Conservation (phyloP, 257 asterid species). For the Fraxinus anomala region DNA sequence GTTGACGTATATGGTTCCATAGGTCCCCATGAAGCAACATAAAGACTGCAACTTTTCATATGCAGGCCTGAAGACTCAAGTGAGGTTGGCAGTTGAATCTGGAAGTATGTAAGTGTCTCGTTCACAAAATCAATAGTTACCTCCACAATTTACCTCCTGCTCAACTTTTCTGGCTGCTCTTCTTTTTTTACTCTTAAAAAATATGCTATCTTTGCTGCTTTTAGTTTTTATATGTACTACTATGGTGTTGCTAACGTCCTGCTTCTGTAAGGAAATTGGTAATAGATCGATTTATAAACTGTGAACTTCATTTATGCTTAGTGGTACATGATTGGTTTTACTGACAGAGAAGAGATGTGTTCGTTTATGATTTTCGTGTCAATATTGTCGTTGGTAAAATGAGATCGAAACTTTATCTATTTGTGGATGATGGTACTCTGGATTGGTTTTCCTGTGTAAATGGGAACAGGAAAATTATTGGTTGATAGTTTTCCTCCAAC, state of each 20-base stretch:
- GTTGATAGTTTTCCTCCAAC: neutral
- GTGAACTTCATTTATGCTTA: neutral
- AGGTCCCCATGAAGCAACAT: slow-evolving; percentile 99
- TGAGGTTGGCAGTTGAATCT: slow-evolving; percentile 89
- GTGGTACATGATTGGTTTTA: neutral
- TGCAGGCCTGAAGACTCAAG: slow-evolving; percentile 99
- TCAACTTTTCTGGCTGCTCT: slow-evolving; percentile 3
- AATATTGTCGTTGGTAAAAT: neutral
- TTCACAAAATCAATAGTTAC: slow-evolving; percentile 8
- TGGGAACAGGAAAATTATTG: neutral
- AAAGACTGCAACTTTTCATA: slow-evolving; percentile 96
- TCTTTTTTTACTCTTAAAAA: slow-evolving; percentile 8
- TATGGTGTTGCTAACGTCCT: neutral
- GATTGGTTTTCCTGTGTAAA: neutral
- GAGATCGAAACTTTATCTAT: neutral
- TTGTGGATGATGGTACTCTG: neutral
- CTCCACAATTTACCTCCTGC: slow-evolving; percentile 10
- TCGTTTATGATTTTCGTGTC: neutral
- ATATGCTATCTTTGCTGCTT: neutral
- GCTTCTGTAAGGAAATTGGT: slow-evolving; percentile 2
- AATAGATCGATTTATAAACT: neutral
- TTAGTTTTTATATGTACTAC: neutral
- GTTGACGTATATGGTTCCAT: slow-evolving; percentile 32
- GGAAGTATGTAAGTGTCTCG: slow-evolving; percentile 60
- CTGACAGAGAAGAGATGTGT: neutral